phyloP scores from a whole-genome alignment of 2,329 filamentous ascomycete genomes.

The Fusarium incarnatum region DNA sequence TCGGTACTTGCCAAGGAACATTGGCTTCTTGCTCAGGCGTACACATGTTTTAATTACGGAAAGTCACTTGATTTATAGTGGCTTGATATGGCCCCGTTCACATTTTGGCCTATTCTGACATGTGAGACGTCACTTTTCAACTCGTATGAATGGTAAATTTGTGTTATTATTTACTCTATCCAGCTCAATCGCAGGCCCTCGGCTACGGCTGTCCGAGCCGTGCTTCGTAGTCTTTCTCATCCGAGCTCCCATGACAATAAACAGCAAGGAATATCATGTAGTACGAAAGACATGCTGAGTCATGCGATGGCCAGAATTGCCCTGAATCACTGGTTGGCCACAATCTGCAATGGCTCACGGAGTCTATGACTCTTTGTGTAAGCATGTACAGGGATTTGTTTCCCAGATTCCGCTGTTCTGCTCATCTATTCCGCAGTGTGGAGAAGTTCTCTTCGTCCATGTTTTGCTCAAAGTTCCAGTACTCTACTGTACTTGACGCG shows the following conservation, averaged over 20 bases:
- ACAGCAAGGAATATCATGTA: background rate
- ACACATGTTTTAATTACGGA: background rate
- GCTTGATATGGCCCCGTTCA: background rate
- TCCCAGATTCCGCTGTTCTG: background rate
- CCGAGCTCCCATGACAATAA: fast-evolving
- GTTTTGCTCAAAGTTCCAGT: too few species aligned
- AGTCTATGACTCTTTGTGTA: background rate
- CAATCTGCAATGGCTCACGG: background rate
- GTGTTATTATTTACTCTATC: too few species aligned
- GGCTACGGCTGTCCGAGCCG: background rate
- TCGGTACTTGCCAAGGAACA: background rate
- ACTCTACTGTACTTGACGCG: background rate
- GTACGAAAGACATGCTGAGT: background rate
- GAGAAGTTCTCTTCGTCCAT: background rate
- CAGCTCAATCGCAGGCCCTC: background rate
- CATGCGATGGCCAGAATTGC: fast-evolving
- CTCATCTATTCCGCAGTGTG: background rate
- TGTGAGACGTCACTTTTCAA: background rate
- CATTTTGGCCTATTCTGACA: background rate
- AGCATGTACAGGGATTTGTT: background rate
- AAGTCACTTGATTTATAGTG: background rate
- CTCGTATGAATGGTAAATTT: background rate
- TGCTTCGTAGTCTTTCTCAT: background rate
- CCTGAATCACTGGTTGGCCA: background rate
- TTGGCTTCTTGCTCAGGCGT: background rate